A percentile compares a stretch with the other conserved stretches of the same genome.
phyloP scores from a whole-genome alignment of 306 rosid genomes.

The Senna tora region DNA sequence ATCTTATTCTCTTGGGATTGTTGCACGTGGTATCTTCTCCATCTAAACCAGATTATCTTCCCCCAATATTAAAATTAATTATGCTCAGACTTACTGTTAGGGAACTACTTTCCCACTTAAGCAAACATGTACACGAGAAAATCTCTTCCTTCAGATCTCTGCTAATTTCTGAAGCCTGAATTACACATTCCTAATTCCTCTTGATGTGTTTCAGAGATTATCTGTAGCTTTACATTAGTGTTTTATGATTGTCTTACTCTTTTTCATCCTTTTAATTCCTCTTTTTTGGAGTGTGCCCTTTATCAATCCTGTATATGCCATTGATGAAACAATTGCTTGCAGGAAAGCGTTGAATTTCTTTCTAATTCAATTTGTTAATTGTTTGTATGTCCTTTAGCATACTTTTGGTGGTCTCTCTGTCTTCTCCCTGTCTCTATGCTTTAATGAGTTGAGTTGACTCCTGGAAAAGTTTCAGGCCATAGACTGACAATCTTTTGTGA shows the following conservation, averaged over 20 bases:
- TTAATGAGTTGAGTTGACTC: constrained; percentile 7
- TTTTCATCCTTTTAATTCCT: constrained; percentile 24
- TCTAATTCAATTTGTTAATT: constrained; percentile 20
- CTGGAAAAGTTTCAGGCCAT: constrained; percentile 31
- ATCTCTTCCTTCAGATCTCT: constrained; percentile 10
- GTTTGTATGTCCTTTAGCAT: constrained; percentile 12
- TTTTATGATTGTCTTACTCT: constrained; percentile 21
- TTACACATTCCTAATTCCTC: not conserved
- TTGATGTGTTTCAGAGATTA: constrained; percentile 4
- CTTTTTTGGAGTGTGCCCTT: not conserved
- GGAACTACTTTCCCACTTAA: not conserved
- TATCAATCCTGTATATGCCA: constrained; percentile 1
- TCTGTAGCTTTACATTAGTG: constrained; percentile 1
- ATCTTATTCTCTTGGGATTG: not conserved
- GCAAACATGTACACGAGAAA: not conserved
- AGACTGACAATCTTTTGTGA: constrained; percentile 43
- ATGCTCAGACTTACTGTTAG: not conserved
- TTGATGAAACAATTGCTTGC: constrained; percentile 1
- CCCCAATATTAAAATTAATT: not conserved
- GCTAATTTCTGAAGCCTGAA: not conserved
- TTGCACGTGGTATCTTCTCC: constrained; percentile 14
- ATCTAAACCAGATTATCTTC: not conserved
- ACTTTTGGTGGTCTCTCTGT: not conserved
- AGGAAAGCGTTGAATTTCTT: constrained; percentile 9
- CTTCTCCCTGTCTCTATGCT: constrained; percentile 16